phyloP scores from a whole-genome alignment of 805 yeast species.

The Scheffersomyces spartinae region DNA sequence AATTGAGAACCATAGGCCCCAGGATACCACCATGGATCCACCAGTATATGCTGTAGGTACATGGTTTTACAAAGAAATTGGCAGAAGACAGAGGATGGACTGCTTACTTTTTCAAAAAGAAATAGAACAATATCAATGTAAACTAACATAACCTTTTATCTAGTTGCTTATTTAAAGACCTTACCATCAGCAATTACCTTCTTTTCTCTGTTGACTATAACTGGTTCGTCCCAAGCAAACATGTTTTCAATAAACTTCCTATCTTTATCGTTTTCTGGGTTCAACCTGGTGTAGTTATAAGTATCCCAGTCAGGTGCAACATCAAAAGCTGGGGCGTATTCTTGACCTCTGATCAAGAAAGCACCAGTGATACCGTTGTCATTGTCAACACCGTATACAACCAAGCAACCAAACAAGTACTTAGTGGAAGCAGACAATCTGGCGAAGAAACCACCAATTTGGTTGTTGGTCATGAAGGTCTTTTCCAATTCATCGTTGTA shows the following conservation, averaged over 20 bases:
- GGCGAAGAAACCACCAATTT: constrained; percentile 96
- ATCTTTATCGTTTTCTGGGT: constrained; percentile 20
- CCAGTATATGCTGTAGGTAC: no score
- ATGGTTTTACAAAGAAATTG: no score
- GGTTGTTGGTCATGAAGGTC: constrained; percentile 97
- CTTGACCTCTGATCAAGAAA: constrained; percentile 93
- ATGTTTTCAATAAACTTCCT: constrained; percentile 30
- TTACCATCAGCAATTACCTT: constrained; percentile 38
- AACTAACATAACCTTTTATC: no score
- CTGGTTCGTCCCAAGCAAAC: constrained; percentile 40
- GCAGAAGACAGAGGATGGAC: no score
- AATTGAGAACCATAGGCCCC: no score
- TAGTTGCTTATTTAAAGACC: constrained; percentile 33
- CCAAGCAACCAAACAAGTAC: constrained; percentile 86
- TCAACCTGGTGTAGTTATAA: constrained; percentile 30
- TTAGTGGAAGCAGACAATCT: constrained; percentile 87
- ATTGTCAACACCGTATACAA: constrained; percentile 98
- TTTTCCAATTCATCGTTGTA: constrained; percentile 95
- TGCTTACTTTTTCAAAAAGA: no score
- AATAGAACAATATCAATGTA: no score
- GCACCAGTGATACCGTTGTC: constrained; percentile 95
- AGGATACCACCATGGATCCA: no score
- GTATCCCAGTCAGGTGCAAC: constrained; percentile 99
- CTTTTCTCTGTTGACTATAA: constrained; percentile 28
- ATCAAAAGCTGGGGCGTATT: constrained; percentile 79